Evolutionary conservation across 2,329 filamentous ascomycete genomes (phyloP), one percentile per base, ranked within the genome.

Genomic region (Scytalidium lignicola): DNA sequence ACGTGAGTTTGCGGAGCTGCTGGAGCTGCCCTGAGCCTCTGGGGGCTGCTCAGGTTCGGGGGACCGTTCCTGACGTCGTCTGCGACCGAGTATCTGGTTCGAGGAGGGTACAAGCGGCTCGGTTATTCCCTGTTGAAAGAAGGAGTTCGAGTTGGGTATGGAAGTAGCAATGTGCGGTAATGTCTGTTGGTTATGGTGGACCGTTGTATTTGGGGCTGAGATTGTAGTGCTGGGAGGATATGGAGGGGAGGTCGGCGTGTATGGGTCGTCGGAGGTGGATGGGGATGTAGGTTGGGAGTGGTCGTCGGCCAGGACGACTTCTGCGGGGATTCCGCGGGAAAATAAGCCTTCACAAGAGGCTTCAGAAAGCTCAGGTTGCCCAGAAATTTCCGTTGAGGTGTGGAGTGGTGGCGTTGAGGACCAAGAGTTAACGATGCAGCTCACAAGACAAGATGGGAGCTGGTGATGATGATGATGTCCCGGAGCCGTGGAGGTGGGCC

Each of bases 221-320:
- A 68, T 54, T 57, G 65, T 66, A 60, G 70, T 70, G 71, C 67
- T 72, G 62, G 73, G 65, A 68, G 76, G 63, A 67, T 68, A 67
- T 63, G 70, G 66, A 61, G 73, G 68, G 68, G 71, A 67, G 58
- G 71, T 76, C 75, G 79, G 75, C 66, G 72, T 75, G 71, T 76
- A 69, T 76, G 80, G 78, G 75, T 77, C 70, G 82, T 83, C 84
- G 80, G 85, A 72, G 74, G 76, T 74, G 80, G 76, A 73, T 77
- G 77, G 79, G 77, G 79, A 73, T 70, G 71, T 68, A 67, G 71
- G 69, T 66, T 71, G 73, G 70, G 78, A 73, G 67, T 65, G 74
- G 74, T 82, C 78, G 80, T 86, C 78, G 78, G 85, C 85, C 85
- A 88, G 85, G 78, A 82, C 84, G 82, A 82, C 72, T 69, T 62